Conservation (phyloP, 345 rosid genomes). For the Geranium brycei region DNA sequence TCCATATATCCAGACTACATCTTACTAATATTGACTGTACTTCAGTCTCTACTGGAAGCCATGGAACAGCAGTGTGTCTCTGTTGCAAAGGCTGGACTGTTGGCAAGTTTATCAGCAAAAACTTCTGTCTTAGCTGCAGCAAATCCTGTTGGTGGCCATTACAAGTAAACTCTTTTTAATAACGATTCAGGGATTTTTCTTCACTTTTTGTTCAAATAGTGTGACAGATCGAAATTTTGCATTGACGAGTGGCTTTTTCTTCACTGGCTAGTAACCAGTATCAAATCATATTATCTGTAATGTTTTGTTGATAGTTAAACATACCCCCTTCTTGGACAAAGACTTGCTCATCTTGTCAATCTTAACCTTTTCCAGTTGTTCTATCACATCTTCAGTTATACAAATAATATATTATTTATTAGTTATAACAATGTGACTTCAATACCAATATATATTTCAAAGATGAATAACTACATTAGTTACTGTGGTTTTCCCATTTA, state of each 20-base stretch:
- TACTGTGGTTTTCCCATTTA: neutral
- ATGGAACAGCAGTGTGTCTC: conserved; percentile 99
- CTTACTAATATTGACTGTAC: conserved; percentile 16
- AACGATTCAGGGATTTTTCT: neutral
- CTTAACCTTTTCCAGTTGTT: no score
- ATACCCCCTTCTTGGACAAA: neutral
- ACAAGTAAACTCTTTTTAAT: conserved; percentile 43
- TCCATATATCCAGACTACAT: conserved; percentile 7
- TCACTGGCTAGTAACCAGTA: neutral
- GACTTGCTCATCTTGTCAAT: neutral
- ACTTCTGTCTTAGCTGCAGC: conserved; percentile 97
- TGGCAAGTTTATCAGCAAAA: conserved; percentile 91
- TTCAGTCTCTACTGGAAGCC: conserved; percentile 92
- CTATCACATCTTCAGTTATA: no score
- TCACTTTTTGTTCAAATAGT: neutral
- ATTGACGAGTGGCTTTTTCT: neutral
- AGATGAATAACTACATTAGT: neutral
- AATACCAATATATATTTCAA: neutral
- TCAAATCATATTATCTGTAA: neutral
- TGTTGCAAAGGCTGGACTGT: conserved; percentile 95
- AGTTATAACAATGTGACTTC: neutral
- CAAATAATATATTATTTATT: neutral
- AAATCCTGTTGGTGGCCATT: conserved; percentile 97
- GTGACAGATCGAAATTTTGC: neutral
- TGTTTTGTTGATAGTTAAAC: no score